These are phyloP conservation scores for Polysphondylium violaceum DNA, from an alignment of 78 protist species.

Conservation along the genomic window DNA sequence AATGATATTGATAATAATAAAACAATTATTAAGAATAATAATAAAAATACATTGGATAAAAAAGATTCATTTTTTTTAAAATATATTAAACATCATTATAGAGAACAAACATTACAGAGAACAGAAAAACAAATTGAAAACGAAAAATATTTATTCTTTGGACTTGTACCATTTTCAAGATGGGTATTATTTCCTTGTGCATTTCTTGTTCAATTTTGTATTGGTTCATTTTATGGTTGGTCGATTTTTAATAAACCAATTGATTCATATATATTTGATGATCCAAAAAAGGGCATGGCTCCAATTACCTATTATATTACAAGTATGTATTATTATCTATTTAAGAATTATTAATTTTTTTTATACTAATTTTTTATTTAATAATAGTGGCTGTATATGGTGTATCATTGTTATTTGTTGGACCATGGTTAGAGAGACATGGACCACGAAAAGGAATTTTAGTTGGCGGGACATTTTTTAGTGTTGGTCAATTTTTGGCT, in stretches of 20 bases:
- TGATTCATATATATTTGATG: conserved; percentile 1
- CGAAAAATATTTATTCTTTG: conserved; percentile 12
- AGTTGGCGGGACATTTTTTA: conserved; percentile 14
- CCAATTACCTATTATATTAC: conserved; percentile 56
- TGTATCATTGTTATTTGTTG: conserved; percentile 8
- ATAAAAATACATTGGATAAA: too few relatives aligned
- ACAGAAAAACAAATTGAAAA: conserved; percentile 12
- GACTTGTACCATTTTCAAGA: conserved; percentile 9
- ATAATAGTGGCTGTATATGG: conserved; percentile 61
- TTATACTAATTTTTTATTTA: neutral
- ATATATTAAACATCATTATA: too few relatives aligned
- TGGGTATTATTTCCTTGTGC: conserved; percentile 33
- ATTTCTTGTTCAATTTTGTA: conserved; percentile 6
- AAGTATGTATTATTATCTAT: neutral
- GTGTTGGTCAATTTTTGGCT: conserved; percentile 60
- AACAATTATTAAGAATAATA: too few relatives aligned
- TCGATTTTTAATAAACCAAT: conserved; percentile 52
- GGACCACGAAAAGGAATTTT: conserved; percentile 68
- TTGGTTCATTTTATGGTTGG: conserved; percentile 40
- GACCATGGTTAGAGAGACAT: conserved; percentile 55
- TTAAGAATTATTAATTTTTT: neutral
- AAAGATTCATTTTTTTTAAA: too few relatives aligned
- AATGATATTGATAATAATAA: too few relatives aligned
- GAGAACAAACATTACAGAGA: too few relatives aligned
- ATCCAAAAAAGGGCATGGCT: conserved; percentile 15